A percentile compares a stretch with the other conserved stretches of the same genome.
phyloP scores from a whole-genome alignment of 495 filamentous ascomycete species.

The Daldinia concentrica region DNA sequence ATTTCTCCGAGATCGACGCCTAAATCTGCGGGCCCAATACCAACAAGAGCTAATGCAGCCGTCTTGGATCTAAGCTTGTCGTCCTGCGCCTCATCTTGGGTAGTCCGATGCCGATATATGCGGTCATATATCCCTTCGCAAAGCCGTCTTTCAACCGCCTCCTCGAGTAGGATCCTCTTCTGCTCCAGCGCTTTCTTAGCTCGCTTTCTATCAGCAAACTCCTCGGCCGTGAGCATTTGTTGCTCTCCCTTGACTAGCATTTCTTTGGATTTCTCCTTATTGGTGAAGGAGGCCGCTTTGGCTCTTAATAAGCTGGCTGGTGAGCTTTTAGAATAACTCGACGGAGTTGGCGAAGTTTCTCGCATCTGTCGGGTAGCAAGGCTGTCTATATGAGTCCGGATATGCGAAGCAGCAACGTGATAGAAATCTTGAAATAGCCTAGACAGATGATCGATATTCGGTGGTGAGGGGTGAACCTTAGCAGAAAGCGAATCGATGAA shows the following conservation, averaged over 20 bases:
- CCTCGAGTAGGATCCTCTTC: constrained; percentile 81
- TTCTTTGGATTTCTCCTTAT: constrained; percentile 58
- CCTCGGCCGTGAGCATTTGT: constrained; percentile 91
- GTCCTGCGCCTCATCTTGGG: constrained; percentile 93
- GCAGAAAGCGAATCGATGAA: constrained; percentile 92
- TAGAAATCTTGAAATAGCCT: constrained; percentile 97
- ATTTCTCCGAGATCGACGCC: constrained; percentile 75
- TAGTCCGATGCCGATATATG: constrained; percentile 90
- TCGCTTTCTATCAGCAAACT: constrained; percentile 80
- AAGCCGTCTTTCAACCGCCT: constrained; percentile 88
- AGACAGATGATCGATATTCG: constrained; percentile 83
- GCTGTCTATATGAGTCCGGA: constrained; percentile 85
- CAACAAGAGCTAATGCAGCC: constrained; percentile 87
- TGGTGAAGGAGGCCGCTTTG: constrained; percentile 61
- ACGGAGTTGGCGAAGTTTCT: constrained; percentile 63
- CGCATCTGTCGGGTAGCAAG: constrained; percentile 79
- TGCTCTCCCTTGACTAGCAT: constrained; percentile 62
- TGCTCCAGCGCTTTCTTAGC: constrained; percentile 79
- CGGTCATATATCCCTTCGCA: constrained; percentile 87
- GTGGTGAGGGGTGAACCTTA: constrained; percentile 84
- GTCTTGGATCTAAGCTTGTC: constrained; percentile 95
- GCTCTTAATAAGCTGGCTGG: constrained; percentile 61
- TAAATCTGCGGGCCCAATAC: constrained; percentile 86
- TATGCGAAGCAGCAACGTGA: constrained; percentile 78
- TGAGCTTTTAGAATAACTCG: constrained; percentile 60